These are phyloP conservation scores for Porodaedalea pini DNA, from an alignment of 1,284 basidiomycete species.

Conservation along the genomic window DNA sequence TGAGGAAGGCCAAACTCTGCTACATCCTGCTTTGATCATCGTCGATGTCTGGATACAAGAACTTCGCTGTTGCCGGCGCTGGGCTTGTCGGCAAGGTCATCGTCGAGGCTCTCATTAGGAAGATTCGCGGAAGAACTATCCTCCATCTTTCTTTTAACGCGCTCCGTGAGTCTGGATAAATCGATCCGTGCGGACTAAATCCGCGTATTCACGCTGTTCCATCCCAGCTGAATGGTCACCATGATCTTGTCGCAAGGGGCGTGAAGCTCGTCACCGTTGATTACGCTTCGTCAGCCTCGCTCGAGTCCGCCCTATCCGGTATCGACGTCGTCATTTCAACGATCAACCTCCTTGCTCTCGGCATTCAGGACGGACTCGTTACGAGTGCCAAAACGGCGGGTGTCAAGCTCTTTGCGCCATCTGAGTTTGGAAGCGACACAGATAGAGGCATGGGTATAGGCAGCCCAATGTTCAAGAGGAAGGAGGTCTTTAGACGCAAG, in stretches of 20 bases:
- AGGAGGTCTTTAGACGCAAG: slow-evolving; percentile 23
- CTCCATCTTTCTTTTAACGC: slow-evolving; percentile 17
- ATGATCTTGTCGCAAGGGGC: slow-evolving; percentile 22
- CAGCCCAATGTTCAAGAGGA: slow-evolving; percentile 21
- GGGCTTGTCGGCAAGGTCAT: slow-evolving; percentile 25
- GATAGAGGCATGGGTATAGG: slow-evolving; percentile 29
- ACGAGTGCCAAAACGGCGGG: slow-evolving; percentile 37
- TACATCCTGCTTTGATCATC: no score
- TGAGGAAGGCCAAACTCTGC: no score
- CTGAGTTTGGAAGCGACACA: slow-evolving; percentile 33
- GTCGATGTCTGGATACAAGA: slow-evolving; percentile 27
- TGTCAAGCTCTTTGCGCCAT: slow-evolving; percentile 39
- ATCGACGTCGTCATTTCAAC: slow-evolving; percentile 36
- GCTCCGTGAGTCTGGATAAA: slow-evolving; percentile 14
- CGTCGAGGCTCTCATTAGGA: slow-evolving; percentile 24
- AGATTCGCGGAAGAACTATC: slow-evolving; percentile 11
- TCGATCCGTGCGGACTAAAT: no score
- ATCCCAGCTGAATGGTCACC: not conserved
- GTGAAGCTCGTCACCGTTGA: slow-evolving; percentile 31
- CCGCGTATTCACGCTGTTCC: slow-evolving; percentile 29
- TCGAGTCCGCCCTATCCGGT: slow-evolving; percentile 31
- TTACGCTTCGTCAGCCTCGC: slow-evolving; percentile 29
- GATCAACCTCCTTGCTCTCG: slow-evolving; percentile 32
- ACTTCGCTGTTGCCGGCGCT: slow-evolving; percentile 25
- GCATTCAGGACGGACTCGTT: slow-evolving; percentile 31